Conservation (phyloP, 2,329 filamentous ascomycete species). For the Cladophialophora exuberans region DNA sequence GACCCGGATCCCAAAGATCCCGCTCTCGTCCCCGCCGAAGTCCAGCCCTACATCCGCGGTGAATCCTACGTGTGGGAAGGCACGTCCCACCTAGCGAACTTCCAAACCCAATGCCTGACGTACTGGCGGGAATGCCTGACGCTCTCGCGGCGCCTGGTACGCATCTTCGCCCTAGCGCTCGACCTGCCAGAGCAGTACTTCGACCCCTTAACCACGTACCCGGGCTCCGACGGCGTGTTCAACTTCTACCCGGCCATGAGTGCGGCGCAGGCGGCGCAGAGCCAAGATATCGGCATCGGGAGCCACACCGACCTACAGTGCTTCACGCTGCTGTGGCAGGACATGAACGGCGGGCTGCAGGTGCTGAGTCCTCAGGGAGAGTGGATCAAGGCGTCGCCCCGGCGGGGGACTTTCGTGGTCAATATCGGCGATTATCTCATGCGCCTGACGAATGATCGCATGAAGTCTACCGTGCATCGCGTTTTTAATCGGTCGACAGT, state of each 20-base stretch:
- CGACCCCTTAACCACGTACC: slow-evolving; percentile 57
- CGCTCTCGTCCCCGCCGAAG: slow-evolving; percentile 48
- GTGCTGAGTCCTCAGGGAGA: slow-evolving; percentile 47
- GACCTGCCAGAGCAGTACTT: slow-evolving; percentile 59
- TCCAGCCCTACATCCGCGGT: slow-evolving; percentile 47
- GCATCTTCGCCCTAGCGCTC: slow-evolving; percentile 59
- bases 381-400: slow-evolving; percentile 47
- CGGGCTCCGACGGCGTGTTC: slow-evolving; percentile 50
- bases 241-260: slow-evolving; percentile 51
- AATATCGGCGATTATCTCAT: slow-evolving; percentile 57
- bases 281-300: slow-evolving; percentile 48
- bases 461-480: slow-evolving; percentile 57
- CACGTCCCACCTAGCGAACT: slow-evolving; percentile 50
- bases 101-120: slow-evolving; percentile 51
- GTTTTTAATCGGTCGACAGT: slow-evolving; percentile 49
- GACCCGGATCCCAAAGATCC: slow-evolving; percentile 52
- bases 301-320: slow-evolving; percentile 58
- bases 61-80: slow-evolving; percentile 60
- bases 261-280: slow-evolving; percentile 33
- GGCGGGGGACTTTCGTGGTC: slow-evolving; percentile 51
- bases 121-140: slow-evolving; percentile 56
- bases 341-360: slow-evolving; percentile 56
- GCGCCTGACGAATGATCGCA: slow-evolving; percentile 54
- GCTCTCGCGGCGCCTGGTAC: slow-evolving; percentile 56
- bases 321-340: slow-evolving; percentile 60